These are phyloP conservation scores for Diphasiastrum complanatum DNA, from an alignment of 83 land plant species.

Conservation along the genomic window DNA sequence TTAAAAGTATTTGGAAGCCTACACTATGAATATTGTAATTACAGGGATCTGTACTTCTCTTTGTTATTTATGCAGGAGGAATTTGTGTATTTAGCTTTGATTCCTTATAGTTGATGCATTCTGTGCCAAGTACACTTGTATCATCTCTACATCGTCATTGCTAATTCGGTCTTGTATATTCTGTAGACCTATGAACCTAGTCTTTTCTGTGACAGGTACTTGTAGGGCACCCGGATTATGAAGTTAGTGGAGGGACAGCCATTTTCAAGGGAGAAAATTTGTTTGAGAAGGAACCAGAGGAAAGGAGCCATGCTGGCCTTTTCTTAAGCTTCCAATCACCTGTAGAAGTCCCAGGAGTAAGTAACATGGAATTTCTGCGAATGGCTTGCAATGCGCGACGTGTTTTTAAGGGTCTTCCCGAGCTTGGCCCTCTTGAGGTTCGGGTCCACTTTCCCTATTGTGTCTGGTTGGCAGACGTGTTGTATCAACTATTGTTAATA, in stretches of 20 bases:
- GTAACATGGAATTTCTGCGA: constrained; percentile 73
- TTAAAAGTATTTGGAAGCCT: not conserved
- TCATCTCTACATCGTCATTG: too few species aligned
- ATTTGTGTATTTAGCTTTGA: too few species aligned
- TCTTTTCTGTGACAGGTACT: constrained; percentile 52
- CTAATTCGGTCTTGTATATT: too few species aligned
- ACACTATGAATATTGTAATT: not conserved
- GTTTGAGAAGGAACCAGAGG: constrained; percentile 89
- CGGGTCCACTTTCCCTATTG: too few species aligned
- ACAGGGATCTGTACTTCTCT: too few species aligned
- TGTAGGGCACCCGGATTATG: constrained; percentile 98
- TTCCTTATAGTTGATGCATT: too few species aligned
- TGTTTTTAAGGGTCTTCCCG: constrained; percentile 48
- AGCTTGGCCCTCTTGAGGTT: constrained; percentile 90
- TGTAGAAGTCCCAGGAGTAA: constrained; percentile 90
- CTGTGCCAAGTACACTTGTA: too few species aligned
- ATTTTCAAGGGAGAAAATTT: constrained; percentile 77
- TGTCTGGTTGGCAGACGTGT: too few species aligned
- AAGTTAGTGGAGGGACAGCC: constrained; percentile 78
- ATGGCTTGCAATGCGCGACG: constrained; percentile 94
- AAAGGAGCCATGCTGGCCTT: constrained; percentile 83
- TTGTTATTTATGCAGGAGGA: too few species aligned
- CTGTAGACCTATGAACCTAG: not conserved
- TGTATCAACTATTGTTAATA: too few species aligned
- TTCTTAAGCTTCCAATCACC: constrained; percentile 97